These are phyloP conservation scores for Leucosporidium scottii DNA, from an alignment of 768 basidiomycete genomes.

Conservation along the genomic window DNA sequence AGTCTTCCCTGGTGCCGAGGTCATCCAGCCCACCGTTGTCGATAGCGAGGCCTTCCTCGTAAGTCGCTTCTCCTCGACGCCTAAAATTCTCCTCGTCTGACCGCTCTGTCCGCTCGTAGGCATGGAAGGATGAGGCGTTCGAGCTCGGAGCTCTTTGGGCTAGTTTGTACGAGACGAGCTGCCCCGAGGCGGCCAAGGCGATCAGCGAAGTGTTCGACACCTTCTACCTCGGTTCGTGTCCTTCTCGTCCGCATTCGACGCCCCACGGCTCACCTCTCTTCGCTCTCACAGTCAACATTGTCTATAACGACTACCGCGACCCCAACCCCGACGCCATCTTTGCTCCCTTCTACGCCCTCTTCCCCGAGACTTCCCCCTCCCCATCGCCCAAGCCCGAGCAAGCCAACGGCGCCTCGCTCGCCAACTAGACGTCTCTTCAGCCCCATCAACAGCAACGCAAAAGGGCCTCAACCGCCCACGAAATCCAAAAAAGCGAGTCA, in stretches of 20 bases:
- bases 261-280: background rate
- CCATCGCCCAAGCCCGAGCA: no score
- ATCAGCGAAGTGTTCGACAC: slow-evolving; percentile 63
- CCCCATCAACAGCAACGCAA: no score
- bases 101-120: background rate
- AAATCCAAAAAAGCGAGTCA: no score
- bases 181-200: slow-evolving; percentile 61
- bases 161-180: slow-evolving; percentile 62
- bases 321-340: slow-evolving; percentile 37
- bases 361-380: no score
- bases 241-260: background rate
- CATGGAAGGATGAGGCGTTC: slow-evolving; percentile 80
- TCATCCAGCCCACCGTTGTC: slow-evolving; percentile 92
- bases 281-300: slow-evolving; percentile 54
- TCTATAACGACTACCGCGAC: slow-evolving; percentile 71
- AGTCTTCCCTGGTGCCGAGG: slow-evolving; percentile 92
- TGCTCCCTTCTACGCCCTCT: slow-evolving; percentile 33
- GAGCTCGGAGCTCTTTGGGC: slow-evolving; percentile 94
- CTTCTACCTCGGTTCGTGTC: slow-evolving; percentile 59
- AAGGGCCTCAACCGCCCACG: no score
- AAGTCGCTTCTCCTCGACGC: slow-evolving; percentile 65
- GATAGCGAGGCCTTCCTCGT: slow-evolving; percentile 73
- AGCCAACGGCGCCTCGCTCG: no score
- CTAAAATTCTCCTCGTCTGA: background rate
- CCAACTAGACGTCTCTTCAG: no score